These are phyloP conservation scores for Xylaria palmicola DNA, from an alignment of 495 filamentous ascomycete species.

Conservation along the genomic window DNA sequence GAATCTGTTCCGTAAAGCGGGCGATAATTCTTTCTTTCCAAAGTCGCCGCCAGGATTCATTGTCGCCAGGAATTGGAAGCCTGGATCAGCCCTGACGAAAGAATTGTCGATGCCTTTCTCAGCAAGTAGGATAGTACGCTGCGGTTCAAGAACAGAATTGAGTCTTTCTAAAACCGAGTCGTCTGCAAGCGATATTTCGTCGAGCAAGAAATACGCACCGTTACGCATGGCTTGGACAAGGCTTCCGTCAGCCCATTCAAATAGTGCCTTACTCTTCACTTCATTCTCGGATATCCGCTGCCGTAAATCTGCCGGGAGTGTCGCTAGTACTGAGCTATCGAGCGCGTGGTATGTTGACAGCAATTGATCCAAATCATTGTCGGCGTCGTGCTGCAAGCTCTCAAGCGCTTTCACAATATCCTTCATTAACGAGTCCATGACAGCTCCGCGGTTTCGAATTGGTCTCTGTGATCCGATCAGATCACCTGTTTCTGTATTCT, in stretches of 20 bases:
- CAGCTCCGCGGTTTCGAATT: constrained; percentile 73
- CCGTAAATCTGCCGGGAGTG: constrained; percentile 50
- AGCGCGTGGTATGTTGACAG: constrained; percentile 43
- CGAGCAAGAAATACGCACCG: constrained; percentile 87
- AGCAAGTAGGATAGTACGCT: constrained; percentile 81
- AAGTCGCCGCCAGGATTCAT: constrained; percentile 99
- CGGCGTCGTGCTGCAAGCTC: constrained; percentile 26
- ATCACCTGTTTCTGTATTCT: constrained; percentile 95
- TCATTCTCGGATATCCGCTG: constrained; percentile 59
- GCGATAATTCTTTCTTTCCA: constrained; percentile 94
- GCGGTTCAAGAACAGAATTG: constrained; percentile 94
- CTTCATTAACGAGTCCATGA: constrained; percentile 61
- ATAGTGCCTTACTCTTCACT: constrained; percentile 71
- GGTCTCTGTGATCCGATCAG: constrained; percentile 94
- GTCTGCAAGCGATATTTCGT: constrained; percentile 97
- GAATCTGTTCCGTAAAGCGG: constrained; percentile 92
- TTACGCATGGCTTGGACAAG: constrained; percentile 93
- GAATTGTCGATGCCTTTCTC: constrained; percentile 87
- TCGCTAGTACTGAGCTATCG: constrained; percentile 19
- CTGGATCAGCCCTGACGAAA: constrained; percentile 70
- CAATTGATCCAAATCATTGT: constrained; percentile 33
- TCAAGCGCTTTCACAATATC: constrained; percentile 57
- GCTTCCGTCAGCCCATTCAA: constrained; percentile 95
- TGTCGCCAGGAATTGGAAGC: constrained; percentile 94
- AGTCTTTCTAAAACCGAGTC: constrained; percentile 95